Evolutionary conservation across 768 basidiomycete genomes (phyloP).

Genomic region (Tephrocybe rancida): DNA sequence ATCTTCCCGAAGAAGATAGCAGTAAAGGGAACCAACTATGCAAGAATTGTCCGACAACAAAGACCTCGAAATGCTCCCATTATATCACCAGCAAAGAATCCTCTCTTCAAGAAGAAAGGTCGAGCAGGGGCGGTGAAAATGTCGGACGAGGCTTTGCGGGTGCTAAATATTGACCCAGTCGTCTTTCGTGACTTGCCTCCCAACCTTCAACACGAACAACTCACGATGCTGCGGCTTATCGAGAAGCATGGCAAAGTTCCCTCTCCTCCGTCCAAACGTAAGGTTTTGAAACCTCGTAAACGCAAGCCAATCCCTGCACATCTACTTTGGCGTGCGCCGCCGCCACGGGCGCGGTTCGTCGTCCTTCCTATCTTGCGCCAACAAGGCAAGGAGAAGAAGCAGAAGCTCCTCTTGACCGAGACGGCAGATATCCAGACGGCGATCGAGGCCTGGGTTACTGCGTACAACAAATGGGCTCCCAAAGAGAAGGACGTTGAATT

Average conservation of each 20-base stretch:
- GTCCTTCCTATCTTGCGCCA: constrained; percentile 57
- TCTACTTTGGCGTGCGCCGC: constrained; percentile 48
- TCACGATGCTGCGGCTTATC: constrained; percentile 58
- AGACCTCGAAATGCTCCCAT: constrained; percentile 53
- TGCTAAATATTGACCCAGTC: constrained; percentile 72
- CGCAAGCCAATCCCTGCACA: constrained; percentile 39
- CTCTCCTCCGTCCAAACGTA: constrained; percentile 42
- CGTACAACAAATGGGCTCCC: constrained; percentile 63
- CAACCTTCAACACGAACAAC: constrained; percentile 73
- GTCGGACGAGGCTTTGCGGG: constrained; percentile 56
- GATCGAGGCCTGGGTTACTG: constrained; percentile 76
- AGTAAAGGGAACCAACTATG: constrained; percentile 45
- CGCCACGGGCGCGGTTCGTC: constrained; percentile 56
- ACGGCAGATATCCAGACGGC: constrained; percentile 72
- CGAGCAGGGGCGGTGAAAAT: constrained; percentile 42
- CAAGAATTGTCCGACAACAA: constrained; percentile 64
- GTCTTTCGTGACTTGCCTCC: constrained; percentile 68
- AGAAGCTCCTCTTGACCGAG: constrained; percentile 62
- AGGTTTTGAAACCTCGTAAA: constrained; percentile 57
- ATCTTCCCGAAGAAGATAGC: constrained; percentile 32
- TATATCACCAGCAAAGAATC: constrained; percentile 35
- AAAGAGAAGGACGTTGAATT: constrained; percentile 74
- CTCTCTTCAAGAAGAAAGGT: constrained; percentile 32
- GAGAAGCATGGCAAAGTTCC: constrained; percentile 44
- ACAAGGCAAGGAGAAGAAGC: constrained; percentile 55